Percentiles rank a stretch among this genome's conserved stretches.
Evolutionary conservation across 768 basidiomycete species (phyloP).

Genomic region (Naganishia kalamii): DNA sequence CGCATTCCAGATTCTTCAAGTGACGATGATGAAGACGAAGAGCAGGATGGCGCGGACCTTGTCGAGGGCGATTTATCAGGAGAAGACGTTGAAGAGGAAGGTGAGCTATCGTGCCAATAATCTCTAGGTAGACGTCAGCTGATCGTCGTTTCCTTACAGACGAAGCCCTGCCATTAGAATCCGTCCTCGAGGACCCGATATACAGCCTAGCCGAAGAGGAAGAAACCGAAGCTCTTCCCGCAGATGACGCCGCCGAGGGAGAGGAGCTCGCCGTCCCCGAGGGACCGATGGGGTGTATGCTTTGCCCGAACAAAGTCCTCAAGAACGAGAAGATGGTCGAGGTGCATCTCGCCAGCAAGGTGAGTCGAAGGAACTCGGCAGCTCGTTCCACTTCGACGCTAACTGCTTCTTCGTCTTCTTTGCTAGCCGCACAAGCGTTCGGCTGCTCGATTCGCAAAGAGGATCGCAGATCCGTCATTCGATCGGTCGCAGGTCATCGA

Average conservation of each 20-base stretch:
- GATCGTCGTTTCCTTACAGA: neutral
- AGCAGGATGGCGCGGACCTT: neutral
- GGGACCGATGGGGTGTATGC: conserved; percentile 17
- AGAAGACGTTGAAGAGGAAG: neutral
- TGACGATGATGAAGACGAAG: conserved; percentile 1
- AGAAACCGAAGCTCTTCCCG: neutral
- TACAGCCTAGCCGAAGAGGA: conserved; percentile 1
- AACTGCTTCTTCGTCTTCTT: neutral
- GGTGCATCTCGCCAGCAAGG: conserved; percentile 15
- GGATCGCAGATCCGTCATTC: conserved; percentile 1
- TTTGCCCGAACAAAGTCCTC: conserved; percentile 18
- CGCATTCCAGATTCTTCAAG: neutral
- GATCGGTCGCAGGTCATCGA: conserved; percentile 6
- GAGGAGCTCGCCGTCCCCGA: neutral
- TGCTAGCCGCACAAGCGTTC: conserved; percentile 10
- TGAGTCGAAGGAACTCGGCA: neutral
- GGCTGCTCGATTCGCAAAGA: conserved; percentile 11
- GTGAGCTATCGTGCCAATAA: neutral
- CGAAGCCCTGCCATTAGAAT: conserved; percentile 1
- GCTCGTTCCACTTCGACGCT: neutral
- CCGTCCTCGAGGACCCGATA: conserved; percentile 4
- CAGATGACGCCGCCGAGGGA: neutral
- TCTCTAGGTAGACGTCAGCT: neutral
- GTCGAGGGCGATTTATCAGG: neutral
- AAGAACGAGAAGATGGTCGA: conserved; percentile 22